A percentile compares a stretch with the other conserved stretches of the same genome.
These are phyloP conservation scores for Beauveria sp. DNA, from an alignment of 2,329 filamentous ascomycete genomes.

Conservation along the genomic window DNA sequence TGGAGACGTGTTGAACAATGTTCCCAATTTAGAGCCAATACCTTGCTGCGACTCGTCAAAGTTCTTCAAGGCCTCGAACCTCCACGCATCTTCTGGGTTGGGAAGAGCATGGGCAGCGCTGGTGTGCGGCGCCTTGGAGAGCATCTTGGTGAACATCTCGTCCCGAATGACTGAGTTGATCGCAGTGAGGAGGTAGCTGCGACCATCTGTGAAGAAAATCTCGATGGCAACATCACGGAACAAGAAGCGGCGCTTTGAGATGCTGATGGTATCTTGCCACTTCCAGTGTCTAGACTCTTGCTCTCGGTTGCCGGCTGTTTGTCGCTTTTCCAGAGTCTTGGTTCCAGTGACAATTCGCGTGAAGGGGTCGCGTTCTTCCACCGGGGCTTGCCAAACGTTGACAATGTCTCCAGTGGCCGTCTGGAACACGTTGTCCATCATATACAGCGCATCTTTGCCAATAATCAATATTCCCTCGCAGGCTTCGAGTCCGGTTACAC, in stretches of 20 bases:
- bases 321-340: conserved; percentile 53
- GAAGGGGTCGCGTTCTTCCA: conserved; percentile 89
- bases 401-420: conserved; percentile 93
- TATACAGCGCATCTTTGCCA: conserved; percentile 84
- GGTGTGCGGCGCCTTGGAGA: conserved; percentile 72
- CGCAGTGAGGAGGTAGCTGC: conserved; percentile 86
- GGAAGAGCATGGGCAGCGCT: conserved; percentile 60
- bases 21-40: conserved; percentile 83
- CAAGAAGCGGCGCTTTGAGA: conserved; percentile 90
- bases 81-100: conserved; percentile 83
- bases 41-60: conserved; percentile 51
- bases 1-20: conserved; percentile 76
- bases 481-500: conserved; percentile 87
- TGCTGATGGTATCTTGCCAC: conserved; percentile 89
- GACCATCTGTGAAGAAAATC: conserved; percentile 92
- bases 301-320: conserved; percentile 47
- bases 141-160: conserved; percentile 70
- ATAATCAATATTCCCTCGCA: conserved; percentile 90
- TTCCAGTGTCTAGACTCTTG: conserved; percentile 86
- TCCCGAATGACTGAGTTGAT: conserved; percentile 68
- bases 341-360: conserved; percentile 80
- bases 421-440: conserved; percentile 95
- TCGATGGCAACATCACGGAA: conserved; percentile 96
- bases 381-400: conserved; percentile 87
- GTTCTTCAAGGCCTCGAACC: conserved; percentile 73